Conservation (phyloP, 257 asterid genomes). For the Rhazya stricta region DNA sequence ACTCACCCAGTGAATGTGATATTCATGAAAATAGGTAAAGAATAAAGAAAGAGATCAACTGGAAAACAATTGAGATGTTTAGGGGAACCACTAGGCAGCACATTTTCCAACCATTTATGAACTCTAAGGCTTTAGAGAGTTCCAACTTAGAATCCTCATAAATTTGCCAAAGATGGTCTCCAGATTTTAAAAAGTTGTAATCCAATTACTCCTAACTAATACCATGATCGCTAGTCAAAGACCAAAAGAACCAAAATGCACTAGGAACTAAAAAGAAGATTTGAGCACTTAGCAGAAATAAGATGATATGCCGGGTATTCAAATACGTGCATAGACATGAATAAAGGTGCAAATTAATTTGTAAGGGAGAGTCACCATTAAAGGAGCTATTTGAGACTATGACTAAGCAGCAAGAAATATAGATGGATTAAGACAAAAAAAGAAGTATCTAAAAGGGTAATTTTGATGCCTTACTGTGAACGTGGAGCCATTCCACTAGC, state of each 20-base stretch:
- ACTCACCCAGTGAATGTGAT: too few relatives aligned
- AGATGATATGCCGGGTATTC: not conserved
- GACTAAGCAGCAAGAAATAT: not conserved
- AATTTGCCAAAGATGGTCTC: not conserved
- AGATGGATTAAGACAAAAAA: not conserved
- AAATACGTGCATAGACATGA: not conserved
- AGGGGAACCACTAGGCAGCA: too few relatives aligned
- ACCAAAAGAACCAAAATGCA: too few relatives aligned
- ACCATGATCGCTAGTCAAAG: too few relatives aligned
- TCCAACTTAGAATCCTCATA: too few relatives aligned
- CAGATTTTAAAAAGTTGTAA: too few relatives aligned
- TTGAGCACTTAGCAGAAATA: not conserved
- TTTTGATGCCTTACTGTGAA: conserved; percentile 65
- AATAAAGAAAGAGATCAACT: not conserved
- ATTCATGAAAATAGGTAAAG: too few relatives aligned
- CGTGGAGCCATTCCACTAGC: conserved; percentile 99
- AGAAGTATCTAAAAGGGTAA: not conserved
- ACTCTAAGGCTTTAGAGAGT: not conserved
- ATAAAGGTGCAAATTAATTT: not conserved
- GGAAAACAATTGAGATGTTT: not conserved
- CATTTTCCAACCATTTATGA: too few relatives aligned
- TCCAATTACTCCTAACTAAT: too few relatives aligned
- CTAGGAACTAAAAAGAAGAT: too few relatives aligned
- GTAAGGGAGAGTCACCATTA: not conserved
- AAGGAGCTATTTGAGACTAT: not conserved